Base-by-base conservation (phyloP, 345 rosid species). In the Adansonia digitata region DNA sequence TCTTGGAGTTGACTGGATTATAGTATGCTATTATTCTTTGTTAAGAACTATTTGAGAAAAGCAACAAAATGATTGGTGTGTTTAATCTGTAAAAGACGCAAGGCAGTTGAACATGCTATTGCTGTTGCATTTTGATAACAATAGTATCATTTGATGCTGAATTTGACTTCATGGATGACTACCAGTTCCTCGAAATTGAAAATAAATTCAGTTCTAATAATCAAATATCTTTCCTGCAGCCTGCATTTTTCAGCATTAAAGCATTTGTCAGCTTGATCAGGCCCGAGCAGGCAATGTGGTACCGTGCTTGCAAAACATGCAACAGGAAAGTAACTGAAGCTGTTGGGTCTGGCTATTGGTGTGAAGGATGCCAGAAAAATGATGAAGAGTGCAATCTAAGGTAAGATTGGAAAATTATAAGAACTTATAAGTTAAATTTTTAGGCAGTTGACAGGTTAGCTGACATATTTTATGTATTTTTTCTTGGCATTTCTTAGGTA, bases 231-330 rank as follows among this genome's bases (percentile, higher is more conserved):
- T 63, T 56, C 40, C 15, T 78, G 83, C 90, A 94, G 98, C 98
- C 98, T 57, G 85, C 83, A 57, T 90, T 77, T 76, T 85, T 88
- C 84, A 92, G 84, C 81, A 73, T 84, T 10, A 88, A 88, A 76
- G 94, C 86, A 60, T 91, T 74, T 68, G 75, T 91, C 78, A 90
- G 94, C 83, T 89, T 88, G 77, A 91, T 94, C 83, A 92, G 78
- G 86, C 85, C 95, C 73, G 98, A 94, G 61, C 97, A 94, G 77
- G 81, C 91, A 13, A 92, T 94, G 97, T 94, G 98, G 98, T 94
- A 94, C 78, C 90, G 89, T 20, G 98, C 96, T 61, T 94, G 98
- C 82, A 94, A 94, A 81, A 86, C 93, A 20, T 94, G 98, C 83
- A 91, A 90, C 86, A 94, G 90, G 85, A 94, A 94, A 77, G 97